These are phyloP conservation scores for Metschnikowia cubensis DNA, from an alignment of 805 yeast genomes.

Conservation along the genomic window DNA sequence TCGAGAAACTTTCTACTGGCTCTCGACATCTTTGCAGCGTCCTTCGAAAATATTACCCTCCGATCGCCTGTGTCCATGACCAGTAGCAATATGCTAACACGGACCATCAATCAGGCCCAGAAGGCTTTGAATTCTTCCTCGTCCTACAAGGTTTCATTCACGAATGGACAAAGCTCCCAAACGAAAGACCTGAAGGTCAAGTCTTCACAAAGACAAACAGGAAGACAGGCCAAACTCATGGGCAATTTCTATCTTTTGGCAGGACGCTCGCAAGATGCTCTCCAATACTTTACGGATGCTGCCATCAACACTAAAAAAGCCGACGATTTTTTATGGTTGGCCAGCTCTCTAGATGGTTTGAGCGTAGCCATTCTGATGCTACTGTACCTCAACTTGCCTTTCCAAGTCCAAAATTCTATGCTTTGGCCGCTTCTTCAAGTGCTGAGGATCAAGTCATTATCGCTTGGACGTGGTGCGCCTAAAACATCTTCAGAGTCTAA, in stretches of 20 bases:
- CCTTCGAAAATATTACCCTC: constrained; percentile 74
- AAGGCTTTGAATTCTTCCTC: constrained; percentile 42
- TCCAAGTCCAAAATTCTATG: constrained; percentile 42
- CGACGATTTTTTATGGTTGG: constrained; percentile 84
- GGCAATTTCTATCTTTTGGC: constrained; percentile 78
- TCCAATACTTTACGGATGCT: constrained; percentile 73
- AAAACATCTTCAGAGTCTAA: constrained; percentile 40
- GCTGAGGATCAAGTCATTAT: constrained; percentile 23
- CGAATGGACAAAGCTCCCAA: constrained; percentile 12
- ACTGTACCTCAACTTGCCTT: constrained; percentile 51
- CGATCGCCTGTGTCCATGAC: constrained; percentile 74
- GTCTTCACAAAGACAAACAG: constrained; percentile 47
- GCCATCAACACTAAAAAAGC: constrained; percentile 52
- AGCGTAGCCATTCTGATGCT: constrained; percentile 62
- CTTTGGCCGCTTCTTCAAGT: constrained; percentile 31
- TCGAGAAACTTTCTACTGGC: constrained; percentile 59
- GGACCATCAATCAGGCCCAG: constrained; percentile 39
- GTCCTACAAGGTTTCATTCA: constrained; percentile 32
- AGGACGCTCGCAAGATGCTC: constrained; percentile 71
- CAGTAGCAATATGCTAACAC: constrained; percentile 43
- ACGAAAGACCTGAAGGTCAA: constrained; percentile 29
- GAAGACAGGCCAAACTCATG: constrained; percentile 70
- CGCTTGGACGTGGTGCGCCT: constrained; percentile 35
- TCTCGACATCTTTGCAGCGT: constrained; percentile 64
- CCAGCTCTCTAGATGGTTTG: constrained; percentile 78